Percentiles rank a stretch among this genome's conserved stretches.
Evolutionary conservation across 2,329 filamentous ascomycete genomes (phyloP).

Genomic region (Shiraia bambusicola): DNA sequence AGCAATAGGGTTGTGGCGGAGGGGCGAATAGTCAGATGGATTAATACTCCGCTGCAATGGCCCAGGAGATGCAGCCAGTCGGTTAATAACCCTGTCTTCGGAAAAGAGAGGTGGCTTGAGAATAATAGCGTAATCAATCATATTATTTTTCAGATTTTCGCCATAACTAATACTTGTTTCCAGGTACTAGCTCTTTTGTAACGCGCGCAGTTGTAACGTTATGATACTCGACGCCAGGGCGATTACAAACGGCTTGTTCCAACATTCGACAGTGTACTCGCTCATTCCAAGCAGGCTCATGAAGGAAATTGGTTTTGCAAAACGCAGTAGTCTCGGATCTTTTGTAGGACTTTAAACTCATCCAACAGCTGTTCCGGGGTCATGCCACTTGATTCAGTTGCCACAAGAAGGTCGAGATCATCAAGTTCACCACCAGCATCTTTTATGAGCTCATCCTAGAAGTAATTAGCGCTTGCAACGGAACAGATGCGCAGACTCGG

Average conservation of each 20-base stretch:
- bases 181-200: conserved; percentile 21
- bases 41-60: conserved; percentile 17
- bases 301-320: conserved; percentile 21
- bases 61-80: conserved; percentile 11
- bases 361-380: conserved; percentile 17
- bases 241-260: conserved; percentile 19
- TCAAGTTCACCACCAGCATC: too few relatives aligned
- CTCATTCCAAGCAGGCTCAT: conserved; percentile 21
- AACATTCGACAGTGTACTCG: conserved; percentile 21
- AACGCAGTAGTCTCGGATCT: conserved; percentile 17
- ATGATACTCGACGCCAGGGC: conserved; percentile 16
- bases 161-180: conserved; percentile 21
- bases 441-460: too few relatives aligned
- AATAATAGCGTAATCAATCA: conserved; percentile 22
- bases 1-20: conserved; percentile 16
- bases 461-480: too few relatives aligned
- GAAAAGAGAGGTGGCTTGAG: conserved; percentile 18
- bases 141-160: conserved; percentile 23
- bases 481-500: too few relatives aligned
- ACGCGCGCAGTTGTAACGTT: conserved; percentile 21
- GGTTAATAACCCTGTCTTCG: conserved; percentile 12
- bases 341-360: conserved; percentile 19
- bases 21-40: conserved; percentile 16
- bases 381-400: conserved; percentile 11
- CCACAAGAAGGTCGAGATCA: too few relatives aligned